phyloP scores from a whole-genome alignment of 2,329 filamentous ascomycete species.

The Lasiodiplodia theobromae region DNA sequence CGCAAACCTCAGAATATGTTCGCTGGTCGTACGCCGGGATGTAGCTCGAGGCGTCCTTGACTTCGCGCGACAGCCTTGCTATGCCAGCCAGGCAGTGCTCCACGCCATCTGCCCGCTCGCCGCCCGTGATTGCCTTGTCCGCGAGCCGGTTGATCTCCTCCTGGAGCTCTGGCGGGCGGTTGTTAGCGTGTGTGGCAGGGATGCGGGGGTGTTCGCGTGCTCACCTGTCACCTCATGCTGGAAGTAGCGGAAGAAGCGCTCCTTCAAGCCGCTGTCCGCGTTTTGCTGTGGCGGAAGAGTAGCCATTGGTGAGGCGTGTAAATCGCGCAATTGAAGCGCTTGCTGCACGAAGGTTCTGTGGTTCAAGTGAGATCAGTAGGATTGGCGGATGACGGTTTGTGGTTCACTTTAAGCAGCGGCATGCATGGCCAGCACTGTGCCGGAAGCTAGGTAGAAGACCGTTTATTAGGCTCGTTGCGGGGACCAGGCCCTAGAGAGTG shows the following conservation, averaged over 20 bases:
- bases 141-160: slow-evolving; percentile 75
- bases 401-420: slow-evolving; percentile 14
- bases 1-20: slow-evolving; percentile 77
- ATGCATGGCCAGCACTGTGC: background rate
- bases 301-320: slow-evolving; percentile 13
- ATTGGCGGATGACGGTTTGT: background rate
- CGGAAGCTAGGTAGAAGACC: slow-evolving; percentile 9
- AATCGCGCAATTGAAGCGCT: background rate
- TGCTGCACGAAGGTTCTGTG: background rate
- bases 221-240: slow-evolving; percentile 75
- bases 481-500: background rate
- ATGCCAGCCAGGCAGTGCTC: slow-evolving; percentile 83
- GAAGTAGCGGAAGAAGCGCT: slow-evolving; percentile 86
- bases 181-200: slow-evolving; percentile 19
- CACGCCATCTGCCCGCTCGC: slow-evolving; percentile 80
- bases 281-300: slow-evolving; percentile 14
- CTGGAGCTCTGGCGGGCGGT: slow-evolving; percentile 68
- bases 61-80: slow-evolving; percentile 79
- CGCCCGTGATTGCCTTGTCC: slow-evolving; percentile 67
- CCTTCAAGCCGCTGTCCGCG: slow-evolving; percentile 60
- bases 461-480: slow-evolving; percentile 10
- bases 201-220: slow-evolving; percentile 17
- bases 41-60: slow-evolving; percentile 81
- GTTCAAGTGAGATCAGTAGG: background rate
- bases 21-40: slow-evolving; percentile 90